phyloP scores from a whole-genome alignment of 2,329 filamentous ascomycete species.

The Exophiala dermatitidis region DNA sequence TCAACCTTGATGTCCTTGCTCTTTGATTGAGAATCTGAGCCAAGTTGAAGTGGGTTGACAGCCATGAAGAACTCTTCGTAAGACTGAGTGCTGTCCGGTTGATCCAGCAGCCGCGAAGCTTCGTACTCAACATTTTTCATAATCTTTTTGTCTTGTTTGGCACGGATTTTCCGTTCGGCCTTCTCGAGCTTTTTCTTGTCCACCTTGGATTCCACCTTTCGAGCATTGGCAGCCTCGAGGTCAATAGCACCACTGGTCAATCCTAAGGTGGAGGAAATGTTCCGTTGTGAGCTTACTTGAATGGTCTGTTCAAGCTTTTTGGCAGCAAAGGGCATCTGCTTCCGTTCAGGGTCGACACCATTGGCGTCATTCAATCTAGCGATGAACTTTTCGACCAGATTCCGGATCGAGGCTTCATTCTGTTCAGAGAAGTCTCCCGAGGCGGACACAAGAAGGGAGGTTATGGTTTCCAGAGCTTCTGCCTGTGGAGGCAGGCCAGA shows the following conservation, averaged over 20 bases:
- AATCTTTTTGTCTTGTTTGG: conserved; percentile 96
- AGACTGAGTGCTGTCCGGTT: conserved; percentile 74
- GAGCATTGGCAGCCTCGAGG: conserved; percentile 81
- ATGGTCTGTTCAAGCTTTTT: conserved; percentile 88
- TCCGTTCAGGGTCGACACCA: conserved; percentile 58
- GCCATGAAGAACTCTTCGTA: conserved; percentile 99
- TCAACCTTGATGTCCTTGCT: conserved; percentile 99
- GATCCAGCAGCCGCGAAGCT: conserved; percentile 78
- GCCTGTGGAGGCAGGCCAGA: conserved; percentile 66
- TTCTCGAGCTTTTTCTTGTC: conserved; percentile 99
- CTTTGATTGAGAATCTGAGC: conserved; percentile 64
- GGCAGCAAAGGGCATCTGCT: conserved; percentile 66
- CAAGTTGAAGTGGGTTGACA: conserved; percentile 91
- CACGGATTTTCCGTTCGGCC: conserved; percentile 92
- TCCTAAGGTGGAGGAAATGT: conserved; percentile 91
- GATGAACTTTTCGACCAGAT: conserved; percentile 85
- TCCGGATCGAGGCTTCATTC: conserved; percentile 69
- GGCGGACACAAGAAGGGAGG: conserved; percentile 86
- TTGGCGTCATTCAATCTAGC: conserved; percentile 68
- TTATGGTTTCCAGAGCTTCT: conserved; percentile 76
- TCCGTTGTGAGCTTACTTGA: conserved; percentile 86
- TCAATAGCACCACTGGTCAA: conserved; percentile 79
- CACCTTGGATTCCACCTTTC: conserved; percentile 95
- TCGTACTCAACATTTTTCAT: conserved; percentile 99
- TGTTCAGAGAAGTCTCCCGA: conserved; percentile 69